Conservation (phyloP, 2,329 filamentous ascomycete genomes). For the Diaporthe humulicola region DNA sequence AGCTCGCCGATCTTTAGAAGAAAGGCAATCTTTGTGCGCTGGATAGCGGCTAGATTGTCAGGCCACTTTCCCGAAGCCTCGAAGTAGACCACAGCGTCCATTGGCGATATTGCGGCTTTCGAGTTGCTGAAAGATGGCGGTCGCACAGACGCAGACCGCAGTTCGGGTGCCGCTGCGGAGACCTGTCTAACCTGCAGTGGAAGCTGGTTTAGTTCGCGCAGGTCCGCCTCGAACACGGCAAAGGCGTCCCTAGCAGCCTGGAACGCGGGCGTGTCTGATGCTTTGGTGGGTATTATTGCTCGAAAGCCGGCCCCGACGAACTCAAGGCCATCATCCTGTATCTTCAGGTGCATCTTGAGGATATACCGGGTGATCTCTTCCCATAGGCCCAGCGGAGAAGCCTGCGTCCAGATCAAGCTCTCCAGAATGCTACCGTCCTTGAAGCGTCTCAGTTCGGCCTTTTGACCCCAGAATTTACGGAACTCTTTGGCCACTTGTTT, state of each 20-base stretch:
- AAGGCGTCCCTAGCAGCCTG: slow-evolving; percentile 79
- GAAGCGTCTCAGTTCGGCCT: slow-evolving; percentile 92
- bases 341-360: slow-evolving; percentile 76
- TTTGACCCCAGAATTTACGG: slow-evolving; percentile 94
- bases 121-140: slow-evolving; percentile 62
- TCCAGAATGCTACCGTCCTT: slow-evolving; percentile 95
- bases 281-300: slow-evolving; percentile 60
- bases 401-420: slow-evolving; percentile 86
- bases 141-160: slow-evolving; percentile 79
- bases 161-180: slow-evolving; percentile 76
- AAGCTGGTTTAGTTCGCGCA: slow-evolving; percentile 82
- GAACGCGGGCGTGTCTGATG: slow-evolving; percentile 71
- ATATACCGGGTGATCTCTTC: slow-evolving; percentile 84
- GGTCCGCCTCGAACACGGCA: slow-evolving; percentile 78
- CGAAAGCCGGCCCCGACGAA: slow-evolving; percentile 66
- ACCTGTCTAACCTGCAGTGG: slow-evolving; percentile 90
- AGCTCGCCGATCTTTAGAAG: slow-evolving; percentile 81
- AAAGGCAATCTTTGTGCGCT: slow-evolving; percentile 94
- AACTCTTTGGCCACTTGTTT: slow-evolving; percentile 86
- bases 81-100: slow-evolving; percentile 89
- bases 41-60: slow-evolving; percentile 89
- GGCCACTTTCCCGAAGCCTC: slow-evolving; percentile 96
- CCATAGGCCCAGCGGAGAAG: slow-evolving; percentile 74
- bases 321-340: slow-evolving; percentile 65
- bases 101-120: slow-evolving; percentile 64